Base-by-base conservation (phyloP, 176 grass and related monocot species). In the Pharus latifolius region DNA sequence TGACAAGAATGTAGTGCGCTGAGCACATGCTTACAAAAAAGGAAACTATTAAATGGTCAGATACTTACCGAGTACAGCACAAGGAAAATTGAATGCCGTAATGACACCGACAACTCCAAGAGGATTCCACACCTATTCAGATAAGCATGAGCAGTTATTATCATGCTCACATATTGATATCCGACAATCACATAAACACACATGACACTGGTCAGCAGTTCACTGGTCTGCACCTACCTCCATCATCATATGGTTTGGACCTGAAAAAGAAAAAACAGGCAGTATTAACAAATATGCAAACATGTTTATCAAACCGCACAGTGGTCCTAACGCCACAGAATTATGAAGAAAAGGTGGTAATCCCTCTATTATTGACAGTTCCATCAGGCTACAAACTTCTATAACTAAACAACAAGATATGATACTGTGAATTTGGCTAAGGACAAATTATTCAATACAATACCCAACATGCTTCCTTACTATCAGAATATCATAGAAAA, bases 211-310 rank as follows among this genome's bases (percentile, higher is more conserved):
- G 12, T 42, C 29, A 29, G 49, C 48, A 23, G 48, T 33, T 25
- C 35, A 52, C 17, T 70, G 48, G 14, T 11, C 44, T 64, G 3
- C 74, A 52, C 77, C 25, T 37, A 96, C 90, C 87, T 98, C 95
- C 95, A 98, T 90, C 95, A 98, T 98, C 87, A 94, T 94, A 83
- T 98, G 95, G 77, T 98, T 93, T 5, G 90, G 95, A 24, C 95
- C 95, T 98, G 95, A 9, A 66, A 77, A 85, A 16, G 47, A 47
- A 31, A 63, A 24, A 66, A 45, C 85, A 16, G 26, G 54, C 7
- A 28, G 45, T 42, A 71, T 79, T 47, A 61, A 51, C 22, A 82
- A 48, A 62, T 42, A 7, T 31, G 29, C 22, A n/a, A 10, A 8
- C 51, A 15, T 35, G 22, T 9, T 53, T 16, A 61, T 60, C 28